Evolutionary conservation across 176 grass and related monocot genomes (phyloP).

Genomic region (Rhipidocladum racemiflorum): DNA sequence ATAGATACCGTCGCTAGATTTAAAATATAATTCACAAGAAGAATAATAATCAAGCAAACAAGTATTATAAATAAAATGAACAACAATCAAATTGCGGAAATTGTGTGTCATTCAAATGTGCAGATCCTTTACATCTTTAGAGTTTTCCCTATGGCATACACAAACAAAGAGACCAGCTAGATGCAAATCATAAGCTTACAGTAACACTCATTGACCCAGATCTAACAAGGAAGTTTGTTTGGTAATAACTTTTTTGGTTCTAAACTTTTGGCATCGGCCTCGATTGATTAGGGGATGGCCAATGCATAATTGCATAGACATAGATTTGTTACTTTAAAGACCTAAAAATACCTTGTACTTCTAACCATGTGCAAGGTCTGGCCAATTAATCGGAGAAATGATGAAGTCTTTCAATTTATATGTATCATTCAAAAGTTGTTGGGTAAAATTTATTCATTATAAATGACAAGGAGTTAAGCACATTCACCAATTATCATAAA

Average conservation of each 20-base stretch:
- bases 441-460: neutral
- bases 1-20: too few relatives aligned
- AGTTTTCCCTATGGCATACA: neutral
- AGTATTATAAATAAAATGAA: too few relatives aligned
- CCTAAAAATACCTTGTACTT: neutral
- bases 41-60: too few relatives aligned
- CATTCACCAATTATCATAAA: neutral
- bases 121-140: neutral
- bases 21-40: too few relatives aligned
- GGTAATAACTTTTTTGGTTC: neutral
- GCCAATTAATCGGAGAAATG: neutral
- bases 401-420: neutral
- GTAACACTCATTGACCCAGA: neutral
- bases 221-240: neutral
- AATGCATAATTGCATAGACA: neutral
- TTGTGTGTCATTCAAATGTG: neutral
- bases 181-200: neutral
- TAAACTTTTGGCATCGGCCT: neutral
- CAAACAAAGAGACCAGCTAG: neutral
- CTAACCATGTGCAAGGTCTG: neutral
- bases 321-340: neutral
- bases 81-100: too few relatives aligned
- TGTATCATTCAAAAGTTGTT: neutral
- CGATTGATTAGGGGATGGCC: neutral
- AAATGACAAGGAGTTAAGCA: neutral